Evolutionary conservation across 1,284 basidiomycete genomes (phyloP), one percentile per base, ranked within the genome.

Genomic region (Phellopilus nigrolimitatus): DNA sequence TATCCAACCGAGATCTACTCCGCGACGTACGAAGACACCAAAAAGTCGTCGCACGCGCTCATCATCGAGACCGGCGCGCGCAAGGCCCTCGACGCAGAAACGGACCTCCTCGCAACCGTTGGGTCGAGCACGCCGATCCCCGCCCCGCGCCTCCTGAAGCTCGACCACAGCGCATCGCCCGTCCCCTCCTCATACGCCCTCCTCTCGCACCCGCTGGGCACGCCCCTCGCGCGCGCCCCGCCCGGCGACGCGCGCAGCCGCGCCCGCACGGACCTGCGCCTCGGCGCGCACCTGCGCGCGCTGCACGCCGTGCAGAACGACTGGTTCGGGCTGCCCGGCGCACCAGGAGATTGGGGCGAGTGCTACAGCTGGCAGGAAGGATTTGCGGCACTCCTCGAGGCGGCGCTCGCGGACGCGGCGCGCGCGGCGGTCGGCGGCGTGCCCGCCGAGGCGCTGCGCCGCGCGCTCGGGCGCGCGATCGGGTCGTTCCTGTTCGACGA

Each of bases 401-500:
- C 67, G 2, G 64, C 81, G 12, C 64, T 88, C n/a, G 61, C 64
- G 15, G 61, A 62, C 3, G 64, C 53, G 3, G 64, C 66, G 30
- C 61, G 59, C 12, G 47, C 53, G 6, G 57, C 45, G n/a, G 57
- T 46, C n/a, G 45, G 53, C n/a, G 53, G 43, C 33, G 58, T 75
- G 0, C 72, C 69, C 34, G 75, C 68, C 57, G 61, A 63, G 25
- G 71, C 75, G 31, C 66, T 88, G 47, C 74, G 79, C 24, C 59
- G 61, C 3, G 69, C 66, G 57, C 73, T 86, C 22, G 77, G 75
- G 15, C 79, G 82, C 19, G 85, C 86, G 17, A 85, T 88, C 56
- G 82, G 78, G 19, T 82, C 73, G 48, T 88, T 78, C 63, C 69
- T 88, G 6, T 88, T 88, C 57, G 83, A 86, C 58, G 86, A 88